A percentile compares a stretch with the other conserved stretches of the same genome.
These are phyloP conservation scores for Cladophialophora carrionii DNA, from an alignment of 2,329 filamentous ascomycete genomes.

Conservation along the genomic window DNA sequence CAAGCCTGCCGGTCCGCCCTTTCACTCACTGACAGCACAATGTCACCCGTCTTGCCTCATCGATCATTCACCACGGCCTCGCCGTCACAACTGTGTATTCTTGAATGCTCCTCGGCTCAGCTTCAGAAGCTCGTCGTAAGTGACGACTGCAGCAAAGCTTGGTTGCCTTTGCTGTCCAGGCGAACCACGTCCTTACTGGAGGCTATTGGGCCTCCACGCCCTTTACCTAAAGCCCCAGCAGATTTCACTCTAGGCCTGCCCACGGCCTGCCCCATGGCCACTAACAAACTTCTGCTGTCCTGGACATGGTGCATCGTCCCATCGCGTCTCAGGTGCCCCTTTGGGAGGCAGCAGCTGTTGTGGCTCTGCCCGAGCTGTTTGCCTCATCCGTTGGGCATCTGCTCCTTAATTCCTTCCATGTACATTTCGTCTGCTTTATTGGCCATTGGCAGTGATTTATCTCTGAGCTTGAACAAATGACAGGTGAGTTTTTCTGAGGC, in stretches of 20 bases:
- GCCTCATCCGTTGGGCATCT: conserved; percentile 12
- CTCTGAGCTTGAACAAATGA: background rate
- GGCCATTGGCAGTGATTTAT: conserved; percentile 5
- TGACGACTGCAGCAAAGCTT: background rate
- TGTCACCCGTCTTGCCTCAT: conserved; percentile 4
- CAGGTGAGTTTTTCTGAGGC: conserved; percentile 1
- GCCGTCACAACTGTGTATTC: conserved; percentile 12
- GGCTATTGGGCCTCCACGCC: background rate
- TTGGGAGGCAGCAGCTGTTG: background rate
- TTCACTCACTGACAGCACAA: conserved; percentile 2
- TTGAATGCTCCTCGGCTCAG: background rate
- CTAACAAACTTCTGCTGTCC: background rate
- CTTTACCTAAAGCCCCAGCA: background rate
- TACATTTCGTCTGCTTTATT: background rate
- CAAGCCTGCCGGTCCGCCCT: conserved; percentile 1
- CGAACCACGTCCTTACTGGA: background rate
- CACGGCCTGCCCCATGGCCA: background rate
- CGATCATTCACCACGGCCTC: background rate
- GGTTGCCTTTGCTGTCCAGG: background rate
- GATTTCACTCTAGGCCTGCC: background rate
- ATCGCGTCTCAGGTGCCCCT: too few species aligned
- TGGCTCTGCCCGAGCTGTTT: conserved; percentile 4
- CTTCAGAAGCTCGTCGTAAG: background rate
- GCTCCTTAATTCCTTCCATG: background rate
- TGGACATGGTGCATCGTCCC: background rate